Base-by-base conservation (phyloP, 2,329 filamentous ascomycete species). In the Exophiala calicioides region DNA sequence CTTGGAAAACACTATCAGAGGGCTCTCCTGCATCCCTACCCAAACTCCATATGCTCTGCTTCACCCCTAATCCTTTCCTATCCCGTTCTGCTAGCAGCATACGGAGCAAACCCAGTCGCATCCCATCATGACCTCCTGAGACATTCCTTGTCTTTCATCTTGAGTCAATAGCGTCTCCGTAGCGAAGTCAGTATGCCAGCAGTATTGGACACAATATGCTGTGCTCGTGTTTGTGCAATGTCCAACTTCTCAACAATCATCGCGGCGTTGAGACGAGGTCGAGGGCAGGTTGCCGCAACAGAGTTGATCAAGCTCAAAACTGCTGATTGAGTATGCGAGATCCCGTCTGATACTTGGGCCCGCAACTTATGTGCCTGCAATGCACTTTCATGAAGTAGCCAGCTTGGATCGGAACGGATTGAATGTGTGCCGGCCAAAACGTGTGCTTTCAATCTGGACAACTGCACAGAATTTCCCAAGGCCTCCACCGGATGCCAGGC, bases 201-300 rank as follows among this genome's bases (percentile, higher is more conserved):
- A 12, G 48, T 44, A 13, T 44, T 46, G 20, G 44, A 29, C 23
- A 57, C 41, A 9, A 57, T 44, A 12, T 47, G 45, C 15, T 43
- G 42, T 19, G 52, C 54, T 18, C 48, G 23, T 10, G 19, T 39
- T 41, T 53, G 54, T 23, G 54, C 51, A 27, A 31, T 41, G 9
- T 38, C 42, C 26, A 56, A 38, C 18, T 41, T 51, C 4, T 52
- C 41, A 19, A 41, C 13, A 21, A 47, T 10, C 10, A 24, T 18
- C 13, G 15, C 27, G 3, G 32, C 30, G 23, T 33, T 18, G 10
- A 51, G n/a, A 2, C 23, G 13, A 9, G 29, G 38, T 23, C 29
- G n/a, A 21, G 38, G 3, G 20, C 15, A 12, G 20, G 3, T 13
- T 21, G 20, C 15, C n/a, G 40, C 19, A 4, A 40, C 13, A n/a